phyloP scores from a whole-genome alignment of 129 eudicot genomes.

The Lactuca saligna region DNA sequence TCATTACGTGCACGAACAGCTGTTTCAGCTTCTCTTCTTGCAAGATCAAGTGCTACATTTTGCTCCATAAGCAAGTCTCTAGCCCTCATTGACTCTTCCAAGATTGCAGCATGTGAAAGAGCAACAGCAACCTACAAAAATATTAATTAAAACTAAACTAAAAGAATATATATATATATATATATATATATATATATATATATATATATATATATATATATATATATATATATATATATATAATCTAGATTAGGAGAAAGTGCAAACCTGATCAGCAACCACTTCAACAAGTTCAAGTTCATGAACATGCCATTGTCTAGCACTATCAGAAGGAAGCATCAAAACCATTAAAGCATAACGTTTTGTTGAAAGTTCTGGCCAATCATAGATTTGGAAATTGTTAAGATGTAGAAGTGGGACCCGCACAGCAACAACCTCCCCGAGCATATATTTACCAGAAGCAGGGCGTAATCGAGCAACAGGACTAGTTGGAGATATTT shows the following conservation, averaged over 20 bases:
- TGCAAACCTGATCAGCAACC: constrained; percentile 94
- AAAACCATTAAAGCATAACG: constrained; percentile 95
- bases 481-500: constrained; percentile 83
- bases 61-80: constrained; percentile 90
- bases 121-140: constrained; percentile 84
- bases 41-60: constrained; percentile 93
- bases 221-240: too few relatives aligned
- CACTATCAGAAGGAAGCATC: constrained; percentile 97
- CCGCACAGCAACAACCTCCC: constrained; percentile 97
- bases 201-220: too few relatives aligned
- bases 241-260: too few relatives aligned
- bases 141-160: not conserved
- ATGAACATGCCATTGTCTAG: constrained; percentile 94
- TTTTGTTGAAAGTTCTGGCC: constrained; percentile 93
- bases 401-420: constrained; percentile 93
- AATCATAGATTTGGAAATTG: constrained; percentile 79
- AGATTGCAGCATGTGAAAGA: constrained; percentile 96
- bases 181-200: too few relatives aligned
- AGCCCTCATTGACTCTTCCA: constrained; percentile 98
- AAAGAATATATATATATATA: too few relatives aligned
- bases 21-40: constrained; percentile 94
- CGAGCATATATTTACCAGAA: constrained; percentile 77
- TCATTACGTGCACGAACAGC: constrained; percentile 97
- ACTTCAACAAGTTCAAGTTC: constrained; percentile 98
- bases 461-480: constrained; percentile 82